Conservation (phyloP, 2,329 filamentous ascomycete species). For the Epicoccum sorghinum region DNA sequence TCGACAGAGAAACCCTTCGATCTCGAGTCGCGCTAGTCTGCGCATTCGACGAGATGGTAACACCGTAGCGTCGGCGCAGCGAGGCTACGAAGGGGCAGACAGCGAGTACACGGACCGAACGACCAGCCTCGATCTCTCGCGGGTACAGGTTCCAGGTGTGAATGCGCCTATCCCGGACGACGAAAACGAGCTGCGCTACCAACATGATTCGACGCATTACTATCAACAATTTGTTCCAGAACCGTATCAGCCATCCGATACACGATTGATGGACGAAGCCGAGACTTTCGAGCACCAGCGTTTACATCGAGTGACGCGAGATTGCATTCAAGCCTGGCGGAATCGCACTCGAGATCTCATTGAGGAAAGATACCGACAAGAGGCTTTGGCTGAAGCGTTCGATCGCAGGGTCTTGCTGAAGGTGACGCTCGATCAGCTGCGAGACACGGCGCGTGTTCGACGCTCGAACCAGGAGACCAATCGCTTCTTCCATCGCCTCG, state of each 20-base stretch:
- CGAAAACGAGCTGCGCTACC: slow-evolving; percentile 3
- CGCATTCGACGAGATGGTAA: slow-evolving; percentile 34
- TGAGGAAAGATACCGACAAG: slow-evolving; percentile 33
- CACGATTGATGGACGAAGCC: slow-evolving; percentile 58
- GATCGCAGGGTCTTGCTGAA: slow-evolving; percentile 60
- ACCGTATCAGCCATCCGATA: slow-evolving; percentile 57
- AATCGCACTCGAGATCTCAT: slow-evolving; percentile 47
- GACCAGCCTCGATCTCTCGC: slow-evolving; percentile 35
- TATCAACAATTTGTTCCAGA: slow-evolving; percentile 39
- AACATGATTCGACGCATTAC: slow-evolving; percentile 16
- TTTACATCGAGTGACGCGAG: slow-evolving; percentile 33
- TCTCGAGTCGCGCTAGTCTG: slow-evolving; percentile 46
- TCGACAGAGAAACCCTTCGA: slow-evolving; percentile 37
- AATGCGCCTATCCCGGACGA: slow-evolving; percentile 42
- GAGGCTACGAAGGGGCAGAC: slow-evolving; percentile 32
- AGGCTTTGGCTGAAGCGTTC: slow-evolving; percentile 50
- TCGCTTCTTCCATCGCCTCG: slow-evolving; percentile 61
- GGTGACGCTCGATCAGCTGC: slow-evolving; percentile 56
- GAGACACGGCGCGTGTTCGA: slow-evolving; percentile 37
- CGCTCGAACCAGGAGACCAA: slow-evolving; percentile 55
- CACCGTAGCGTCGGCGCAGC: slow-evolving; percentile 17
- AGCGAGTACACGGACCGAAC: slow-evolving; percentile 42
- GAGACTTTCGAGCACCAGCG: slow-evolving; percentile 48
- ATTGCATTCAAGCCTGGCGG: slow-evolving; percentile 55
- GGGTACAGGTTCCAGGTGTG: slow-evolving; percentile 43